A percentile compares a stretch with the other conserved stretches of the same genome.
Evolutionary conservation across 169 alveolate genomes (phyloP).

Genomic region (Eimeria zaria): DNA sequence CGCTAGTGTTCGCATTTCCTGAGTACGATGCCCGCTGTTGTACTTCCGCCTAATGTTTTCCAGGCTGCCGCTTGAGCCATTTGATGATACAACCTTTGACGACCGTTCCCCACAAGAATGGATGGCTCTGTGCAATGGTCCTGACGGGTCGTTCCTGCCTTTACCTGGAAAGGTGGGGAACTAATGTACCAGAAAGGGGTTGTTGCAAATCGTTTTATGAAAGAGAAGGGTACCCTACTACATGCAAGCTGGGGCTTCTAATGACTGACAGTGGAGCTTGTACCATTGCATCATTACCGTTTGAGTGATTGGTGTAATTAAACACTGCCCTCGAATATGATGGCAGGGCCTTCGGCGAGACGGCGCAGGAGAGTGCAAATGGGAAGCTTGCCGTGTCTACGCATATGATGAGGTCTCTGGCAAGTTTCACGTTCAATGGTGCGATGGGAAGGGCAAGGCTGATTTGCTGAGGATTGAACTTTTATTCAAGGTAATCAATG

Average conservation of each 20-base stretch:
- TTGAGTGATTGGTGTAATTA: neutral
- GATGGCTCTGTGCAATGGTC: slow-evolving; percentile 90
- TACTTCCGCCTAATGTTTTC: neutral
- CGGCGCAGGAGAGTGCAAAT: slow-evolving; percentile 89
- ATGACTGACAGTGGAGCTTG: neutral
- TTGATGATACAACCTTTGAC: slow-evolving; percentile 96
- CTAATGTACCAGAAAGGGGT: neutral
- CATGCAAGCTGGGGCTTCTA: neutral
- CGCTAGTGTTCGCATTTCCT: neutral
- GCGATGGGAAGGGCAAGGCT: slow-evolving; percentile 80
- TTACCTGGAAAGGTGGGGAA: slow-evolving; percentile 73
- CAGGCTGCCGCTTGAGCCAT: slow-evolving; percentile 95
- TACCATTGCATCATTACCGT: neutral
- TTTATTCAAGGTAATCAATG: slow-evolving; percentile 85
- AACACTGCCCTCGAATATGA: slow-evolving; percentile 85
- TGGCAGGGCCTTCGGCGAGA: slow-evolving; percentile 90
- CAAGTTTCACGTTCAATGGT: slow-evolving; percentile 76
- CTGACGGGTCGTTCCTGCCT: slow-evolving; percentile 90
- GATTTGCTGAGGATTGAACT: slow-evolving; percentile 92
- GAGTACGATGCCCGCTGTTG: slow-evolving; percentile 72
- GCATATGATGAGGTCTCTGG: slow-evolving; percentile 48
- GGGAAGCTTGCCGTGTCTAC: slow-evolving; percentile 91
- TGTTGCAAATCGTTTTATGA: neutral
- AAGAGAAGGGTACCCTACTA: neutral
- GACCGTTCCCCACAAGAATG: slow-evolving; percentile 95